Evolutionary conservation across 371 early-diverging fungal genomes (phyloP), one percentile per base, ranked within the genome.

Genomic region (Apophysomyces trapeziformis): DNA sequence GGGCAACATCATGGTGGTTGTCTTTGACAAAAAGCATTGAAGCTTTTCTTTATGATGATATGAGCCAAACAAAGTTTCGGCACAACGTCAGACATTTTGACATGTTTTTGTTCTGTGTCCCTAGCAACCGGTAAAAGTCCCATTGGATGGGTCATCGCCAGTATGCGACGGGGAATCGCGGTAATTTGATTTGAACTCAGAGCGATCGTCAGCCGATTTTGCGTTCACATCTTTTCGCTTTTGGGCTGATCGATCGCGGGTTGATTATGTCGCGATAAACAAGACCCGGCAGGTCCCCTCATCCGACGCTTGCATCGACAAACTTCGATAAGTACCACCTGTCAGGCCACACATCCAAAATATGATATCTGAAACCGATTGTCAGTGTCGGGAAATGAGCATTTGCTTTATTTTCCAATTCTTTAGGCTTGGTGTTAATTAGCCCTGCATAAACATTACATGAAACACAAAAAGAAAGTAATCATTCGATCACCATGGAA

Each of bases 111-210:
- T 50, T 26, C 54, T 21, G 21, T 26, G 54, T n/a, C 18, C 54
- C 21, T n/a, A n/a, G 5, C 21, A 26, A 21, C 21, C 9, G 54
- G 54, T 9, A n/a, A 50, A 26, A 9, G 85, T n/a, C 54, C 54
- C 21, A 50, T 50, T 50, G 54, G 54, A 50, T 50, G 54, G 54
- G 54, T 50, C 54, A 50, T 50, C 54, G 18, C 54, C 21, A 50
- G 54, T 7, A 21, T 45, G 21, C 18, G 54, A 50, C 54, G 54
- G 54, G 54, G 21, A 50, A 50, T 50, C 21, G 54, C 54, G 54
- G 54, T 50, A 50, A 18, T 21, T 18, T 21, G 8, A 8, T 16
- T 50, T 21, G 21, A 50, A 50, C 54, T 50, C 54, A 50, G 54
- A 50, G 16, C 54, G 54, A 50, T 50, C 54, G 54, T 50, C 54